Conservation (phyloP, 805 yeast species). For the Kluyveromyces nonfermentans region DNA sequence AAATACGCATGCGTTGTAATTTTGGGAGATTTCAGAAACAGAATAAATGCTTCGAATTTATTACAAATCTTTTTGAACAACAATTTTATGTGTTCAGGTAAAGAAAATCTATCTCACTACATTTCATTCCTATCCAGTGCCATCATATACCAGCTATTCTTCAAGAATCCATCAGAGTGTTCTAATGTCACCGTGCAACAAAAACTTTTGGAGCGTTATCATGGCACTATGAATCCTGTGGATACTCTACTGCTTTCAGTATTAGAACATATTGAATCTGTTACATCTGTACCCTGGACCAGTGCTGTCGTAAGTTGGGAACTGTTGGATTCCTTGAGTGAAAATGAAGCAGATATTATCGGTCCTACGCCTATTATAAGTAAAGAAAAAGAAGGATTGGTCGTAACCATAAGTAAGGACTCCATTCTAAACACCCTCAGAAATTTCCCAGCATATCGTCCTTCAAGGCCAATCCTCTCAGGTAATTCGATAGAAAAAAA, state of each 20-base stretch:
- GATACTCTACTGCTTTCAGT: constrained; percentile 55
- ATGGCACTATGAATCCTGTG: constrained; percentile 51
- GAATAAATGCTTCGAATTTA: constrained; percentile 39
- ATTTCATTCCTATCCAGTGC: constrained; percentile 37
- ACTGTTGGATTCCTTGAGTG: constrained; percentile 32
- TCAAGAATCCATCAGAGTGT: constrained; percentile 35
- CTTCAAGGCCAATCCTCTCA: constrained; percentile 21
- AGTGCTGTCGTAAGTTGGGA: constrained; percentile 58
- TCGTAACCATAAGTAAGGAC: constrained; percentile 41
- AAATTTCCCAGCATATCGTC: constrained; percentile 24
- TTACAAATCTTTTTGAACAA: constrained; percentile 58
- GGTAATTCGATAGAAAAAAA: constrained; percentile 6
- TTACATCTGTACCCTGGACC: constrained; percentile 53
- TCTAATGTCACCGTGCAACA: constrained; percentile 41
- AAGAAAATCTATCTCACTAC: constrained; percentile 16
- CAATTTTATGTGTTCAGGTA: constrained; percentile 31
- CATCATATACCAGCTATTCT: constrained; percentile 41
- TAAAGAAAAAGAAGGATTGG: constrained; percentile 38
- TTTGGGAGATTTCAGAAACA: constrained; percentile 29
- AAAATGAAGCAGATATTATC: constrained; percentile 37
- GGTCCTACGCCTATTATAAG: constrained; percentile 41
- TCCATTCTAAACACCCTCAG: constrained; percentile 41
- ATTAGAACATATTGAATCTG: constrained; percentile 48
- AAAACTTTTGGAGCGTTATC: constrained; percentile 42
- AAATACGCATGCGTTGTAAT: constrained; percentile 36